Evolutionary conservation across 768 basidiomycete genomes (phyloP).

Genomic region (Termitomyces sp.): DNA sequence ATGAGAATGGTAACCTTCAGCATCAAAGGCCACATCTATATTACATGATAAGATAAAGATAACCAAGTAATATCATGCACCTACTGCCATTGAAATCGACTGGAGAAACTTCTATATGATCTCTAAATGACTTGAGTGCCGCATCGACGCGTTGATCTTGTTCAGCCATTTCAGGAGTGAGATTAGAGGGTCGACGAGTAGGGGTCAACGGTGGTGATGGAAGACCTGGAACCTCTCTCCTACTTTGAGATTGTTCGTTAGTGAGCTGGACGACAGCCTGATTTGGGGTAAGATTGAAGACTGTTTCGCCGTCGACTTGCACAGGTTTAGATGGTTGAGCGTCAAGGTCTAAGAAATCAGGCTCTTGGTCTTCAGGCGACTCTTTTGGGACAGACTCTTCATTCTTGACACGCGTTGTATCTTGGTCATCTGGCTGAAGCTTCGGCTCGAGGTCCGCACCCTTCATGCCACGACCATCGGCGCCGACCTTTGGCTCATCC

Average conservation of each 20-base stretch:
- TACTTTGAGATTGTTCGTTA: slow-evolving; percentile 27
- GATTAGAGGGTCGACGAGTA: slow-evolving; percentile 6
- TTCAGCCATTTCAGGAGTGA: slow-evolving; percentile 32
- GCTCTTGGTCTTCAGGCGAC: slow-evolving; percentile 40
- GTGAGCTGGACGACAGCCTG: slow-evolving; percentile 25
- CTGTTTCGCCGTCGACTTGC: slow-evolving; percentile 19
- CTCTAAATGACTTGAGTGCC: slow-evolving; percentile 39
- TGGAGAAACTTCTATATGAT: slow-evolving; percentile 46
- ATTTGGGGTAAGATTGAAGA: slow-evolving; percentile 29
- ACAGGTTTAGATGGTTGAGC: slow-evolving; percentile 33
- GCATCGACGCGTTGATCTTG: slow-evolving; percentile 49
- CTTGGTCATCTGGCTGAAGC: slow-evolving; percentile 7
- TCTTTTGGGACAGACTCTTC: slow-evolving; percentile 13
- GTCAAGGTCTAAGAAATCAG: slow-evolving; percentile 85
- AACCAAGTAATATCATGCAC: slow-evolving; percentile 4
- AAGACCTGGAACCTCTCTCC: slow-evolving; percentile 21
- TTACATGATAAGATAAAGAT: slow-evolving; percentile 3
- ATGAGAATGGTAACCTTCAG: slow-evolving; percentile 74
- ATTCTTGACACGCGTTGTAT: neutral
- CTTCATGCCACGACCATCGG: slow-evolving; percentile 42
- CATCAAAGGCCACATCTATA: slow-evolving; percentile 76
- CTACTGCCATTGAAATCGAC: slow-evolving; percentile 62
- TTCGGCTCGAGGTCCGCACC: slow-evolving; percentile 26
- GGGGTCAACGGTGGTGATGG: slow-evolving; percentile 32
- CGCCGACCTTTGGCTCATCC: slow-evolving; percentile 29